Percentiles rank a stretch among this genome's conserved stretches.
Evolutionary conservation across 805 yeast species (phyloP).

Genomic region (Myxozyma sirexii): DNA sequence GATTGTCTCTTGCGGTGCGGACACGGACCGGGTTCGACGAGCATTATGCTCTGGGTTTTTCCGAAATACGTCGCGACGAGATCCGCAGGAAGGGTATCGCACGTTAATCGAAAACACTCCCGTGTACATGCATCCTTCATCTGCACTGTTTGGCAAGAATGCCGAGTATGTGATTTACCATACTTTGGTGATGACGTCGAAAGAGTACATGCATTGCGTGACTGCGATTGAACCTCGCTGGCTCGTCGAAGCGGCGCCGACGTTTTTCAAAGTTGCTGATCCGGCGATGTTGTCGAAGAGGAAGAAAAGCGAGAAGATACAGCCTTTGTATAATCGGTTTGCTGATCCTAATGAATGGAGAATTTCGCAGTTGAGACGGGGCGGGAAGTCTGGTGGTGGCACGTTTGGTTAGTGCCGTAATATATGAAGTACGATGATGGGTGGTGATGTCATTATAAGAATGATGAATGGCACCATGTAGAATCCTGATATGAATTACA

Average conservation of each 20-base stretch:
- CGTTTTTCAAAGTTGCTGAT: conserved; percentile 68
- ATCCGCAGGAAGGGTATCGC: conserved; percentile 58
- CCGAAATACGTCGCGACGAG: conserved; percentile 64
- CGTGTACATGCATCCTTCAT: conserved; percentile 84
- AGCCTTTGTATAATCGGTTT: conserved; percentile 67
- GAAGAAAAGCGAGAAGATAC: conserved; percentile 65
- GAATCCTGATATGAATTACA: no score
- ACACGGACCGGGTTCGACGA: conserved; percentile 50
- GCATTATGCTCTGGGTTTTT: conserved; percentile 70
- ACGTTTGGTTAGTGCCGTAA: conserved; percentile 34
- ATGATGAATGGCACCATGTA: not conserved
- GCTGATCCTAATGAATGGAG: conserved; percentile 77
- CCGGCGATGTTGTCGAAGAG: conserved; percentile 52
- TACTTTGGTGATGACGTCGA: conserved; percentile 79
- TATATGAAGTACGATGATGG: not conserved
- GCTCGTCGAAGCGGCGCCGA: conserved; percentile 75
- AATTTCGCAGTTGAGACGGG: conserved; percentile 51
- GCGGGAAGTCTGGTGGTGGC: conserved; percentile 28
- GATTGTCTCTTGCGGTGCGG: conserved; percentile 42
- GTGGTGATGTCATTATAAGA: not conserved
- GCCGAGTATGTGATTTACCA: conserved; percentile 76
- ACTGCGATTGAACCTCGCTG: conserved; percentile 70
- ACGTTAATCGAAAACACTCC: conserved; percentile 46
- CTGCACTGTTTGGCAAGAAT: conserved; percentile 74
- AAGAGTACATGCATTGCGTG: conserved; percentile 84